Base-by-base conservation (phyloP, 352 stramenopile genomes). In the Achlya hypogyna region DNA sequence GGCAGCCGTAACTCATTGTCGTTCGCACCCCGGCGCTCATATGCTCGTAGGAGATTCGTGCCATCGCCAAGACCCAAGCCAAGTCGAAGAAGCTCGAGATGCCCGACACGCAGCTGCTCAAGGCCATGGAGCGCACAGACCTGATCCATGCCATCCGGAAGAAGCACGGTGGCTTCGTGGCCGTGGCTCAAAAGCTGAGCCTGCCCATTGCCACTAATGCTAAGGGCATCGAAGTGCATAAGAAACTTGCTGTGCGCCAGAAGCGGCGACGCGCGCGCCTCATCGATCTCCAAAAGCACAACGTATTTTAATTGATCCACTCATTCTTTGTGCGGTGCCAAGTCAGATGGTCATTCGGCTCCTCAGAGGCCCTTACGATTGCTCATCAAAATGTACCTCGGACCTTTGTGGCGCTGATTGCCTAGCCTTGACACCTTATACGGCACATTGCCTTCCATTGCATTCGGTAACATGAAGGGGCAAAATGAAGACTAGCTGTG, bases 121-220 rank as follows among this genome's bases (percentile, higher is more conserved):
- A 93, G 53, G 71, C 78, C 1, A 72, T 88, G 18, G 84, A 82
- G 12, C 79, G 90, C 58, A 70, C 74, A 16, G 71, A 78, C 3
- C 67, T 93, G 25, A 72, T 93, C 38, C 69, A 83, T 32, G 81
- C 84, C 8, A 91, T 93, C 65, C 84, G 81, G 42, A 93, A 93
- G 67, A 91, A 91, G 53, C 84, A 93, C 67, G 84, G 84, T 27
- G 82, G 84, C 5, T 78, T 93, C 32, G 78, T 87, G 29, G 45
- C 65, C 27, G 77, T 93, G 20, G 79, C 82, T 6, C 35, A 69
- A 31, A 87, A 86, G 63, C 69, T 93, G 53, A 82, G 82, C 1
- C 63, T 77, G 8, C 43, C 10, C 14, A 79, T 80, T 14, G 70
- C 77, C 0, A 64, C 54, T 5, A 45, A 45, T 18, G 23, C 69